Conservation (phyloP, 169 alveolate genomes). For the Plasmodium blacklocki region DNA sequence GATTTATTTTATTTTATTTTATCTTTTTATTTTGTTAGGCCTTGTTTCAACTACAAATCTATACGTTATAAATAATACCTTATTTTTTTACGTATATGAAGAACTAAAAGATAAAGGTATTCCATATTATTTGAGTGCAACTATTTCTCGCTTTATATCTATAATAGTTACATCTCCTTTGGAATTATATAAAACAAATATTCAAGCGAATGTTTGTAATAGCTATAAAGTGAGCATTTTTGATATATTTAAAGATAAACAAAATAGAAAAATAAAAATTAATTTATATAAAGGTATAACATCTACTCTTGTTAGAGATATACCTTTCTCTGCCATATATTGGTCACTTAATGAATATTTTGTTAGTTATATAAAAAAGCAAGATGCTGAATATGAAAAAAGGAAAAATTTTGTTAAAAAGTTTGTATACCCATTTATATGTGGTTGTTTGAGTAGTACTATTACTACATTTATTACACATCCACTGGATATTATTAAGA, state of each 20-base stretch:
- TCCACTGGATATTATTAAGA: slow-evolving; percentile 77
- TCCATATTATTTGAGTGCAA: slow-evolving; percentile 67
- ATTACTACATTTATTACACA: slow-evolving; percentile 77
- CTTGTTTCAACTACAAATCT: slow-evolving; percentile 51
- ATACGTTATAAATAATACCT: slow-evolving; percentile 62
- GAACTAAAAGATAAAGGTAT: slow-evolving; percentile 66
- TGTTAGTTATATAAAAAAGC: slow-evolving; percentile 57
- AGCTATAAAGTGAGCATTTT: slow-evolving; percentile 48
- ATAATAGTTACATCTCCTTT: slow-evolving; percentile 70
- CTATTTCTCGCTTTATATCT: slow-evolving; percentile 58
- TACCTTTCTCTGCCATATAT: slow-evolving; percentile 78
- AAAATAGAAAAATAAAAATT: slow-evolving; percentile 67
- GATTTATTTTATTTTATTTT: background rate
- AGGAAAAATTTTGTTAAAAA: slow-evolving; percentile 38
- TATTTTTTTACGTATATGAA: slow-evolving; percentile 73
- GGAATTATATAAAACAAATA: slow-evolving; percentile 69
- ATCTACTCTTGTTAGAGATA: slow-evolving; percentile 78
- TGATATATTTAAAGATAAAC: slow-evolving; percentile 51
- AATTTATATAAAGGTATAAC: slow-evolving; percentile 75
- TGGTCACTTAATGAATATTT: slow-evolving; percentile 78
- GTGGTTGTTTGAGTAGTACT: slow-evolving; percentile 77
- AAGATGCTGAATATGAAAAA: slow-evolving; percentile 45
- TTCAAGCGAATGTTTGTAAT: slow-evolving; percentile 74
- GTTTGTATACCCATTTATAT: slow-evolving; percentile 74
- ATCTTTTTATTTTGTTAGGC: slow-evolving; percentile 19